Percentiles rank a stretch among this genome's conserved stretches.
These are phyloP conservation scores for Coniophora puteana DNA, from an alignment of 1,284 basidiomycete genomes.

Conservation along the genomic window DNA sequence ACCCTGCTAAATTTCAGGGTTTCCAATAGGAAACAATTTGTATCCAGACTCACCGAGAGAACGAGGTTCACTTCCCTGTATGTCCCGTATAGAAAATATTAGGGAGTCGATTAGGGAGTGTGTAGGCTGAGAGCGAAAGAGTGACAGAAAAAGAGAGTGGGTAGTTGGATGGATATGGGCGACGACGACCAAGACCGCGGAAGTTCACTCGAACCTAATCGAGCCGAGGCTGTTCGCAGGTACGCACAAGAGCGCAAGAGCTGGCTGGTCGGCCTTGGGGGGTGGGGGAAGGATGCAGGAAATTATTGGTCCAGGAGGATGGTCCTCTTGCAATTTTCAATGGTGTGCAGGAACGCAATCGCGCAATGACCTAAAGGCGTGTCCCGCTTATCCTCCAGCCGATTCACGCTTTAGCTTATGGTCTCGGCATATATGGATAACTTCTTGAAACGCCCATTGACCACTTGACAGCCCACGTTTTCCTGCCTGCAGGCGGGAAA, in stretches of 20 bases:
- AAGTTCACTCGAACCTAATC: constrained; percentile 48
- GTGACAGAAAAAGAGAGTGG: constrained; percentile 51
- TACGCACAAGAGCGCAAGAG: constrained; percentile 20
- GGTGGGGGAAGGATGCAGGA: constrained; percentile 23
- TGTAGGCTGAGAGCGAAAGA: constrained; percentile 30
- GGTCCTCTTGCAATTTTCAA: constrained; percentile 42
- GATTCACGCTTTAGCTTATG: constrained; percentile 21
- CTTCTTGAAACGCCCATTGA: constrained; percentile 19
- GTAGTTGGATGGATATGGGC: constrained; percentile 21
- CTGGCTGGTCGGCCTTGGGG: constrained; percentile 19
- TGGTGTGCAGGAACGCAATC: constrained; percentile 30
- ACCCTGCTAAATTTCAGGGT: not conserved
- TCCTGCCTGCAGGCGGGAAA: constrained; percentile 63
- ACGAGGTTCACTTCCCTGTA: no score
- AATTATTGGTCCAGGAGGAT: no score
- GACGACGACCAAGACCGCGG: constrained; percentile 24
- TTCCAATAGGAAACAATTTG: constrained; percentile 9
- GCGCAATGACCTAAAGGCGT: constrained; percentile 44
- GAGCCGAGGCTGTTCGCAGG: constrained; percentile 33
- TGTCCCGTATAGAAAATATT: not conserved
- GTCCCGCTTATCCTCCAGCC: constrained; percentile 42
- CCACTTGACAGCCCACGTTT: constrained; percentile 47
- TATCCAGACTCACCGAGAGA: no score
- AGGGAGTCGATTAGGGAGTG: not conserved
- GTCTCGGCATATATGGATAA: constrained; percentile 27